Conservation (phyloP, 805 yeast species). For the Starmerella sirachaensis region DNA sequence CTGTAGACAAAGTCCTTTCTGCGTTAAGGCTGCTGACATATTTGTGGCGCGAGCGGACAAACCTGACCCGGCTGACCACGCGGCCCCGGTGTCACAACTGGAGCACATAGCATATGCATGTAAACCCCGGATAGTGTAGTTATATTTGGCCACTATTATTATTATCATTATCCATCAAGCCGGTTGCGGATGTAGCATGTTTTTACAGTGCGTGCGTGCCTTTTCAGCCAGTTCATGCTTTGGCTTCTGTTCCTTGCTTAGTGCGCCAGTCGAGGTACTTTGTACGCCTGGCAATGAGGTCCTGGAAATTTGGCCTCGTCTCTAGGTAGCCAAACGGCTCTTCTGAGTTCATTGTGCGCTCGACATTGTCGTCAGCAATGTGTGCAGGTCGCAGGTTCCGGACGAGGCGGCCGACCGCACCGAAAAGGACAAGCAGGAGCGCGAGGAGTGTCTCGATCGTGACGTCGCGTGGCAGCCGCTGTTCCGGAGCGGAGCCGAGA, state of each 20-base stretch:
- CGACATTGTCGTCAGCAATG: conserved; percentile 38
- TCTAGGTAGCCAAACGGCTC: conserved; percentile 39
- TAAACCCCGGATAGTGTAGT: too few species aligned
- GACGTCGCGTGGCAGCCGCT: conserved; percentile 27
- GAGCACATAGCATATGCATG: too few species aligned
- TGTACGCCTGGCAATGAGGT: conserved; percentile 36
- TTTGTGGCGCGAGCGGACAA: too few species aligned
- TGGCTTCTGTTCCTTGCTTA: neutral
- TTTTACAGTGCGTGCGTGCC: too few species aligned
- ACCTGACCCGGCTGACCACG: too few species aligned
- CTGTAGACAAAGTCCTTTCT: neutral
- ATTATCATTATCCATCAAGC: too few species aligned
- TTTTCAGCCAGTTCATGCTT: neutral
- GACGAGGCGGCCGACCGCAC: conserved; percentile 27
- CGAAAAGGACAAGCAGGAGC: conserved; percentile 33
- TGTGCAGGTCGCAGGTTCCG: conserved; percentile 36
- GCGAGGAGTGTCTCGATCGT: conserved; percentile 41
- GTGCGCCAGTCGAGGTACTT: conserved; percentile 30
- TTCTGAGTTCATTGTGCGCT: conserved; percentile 38
- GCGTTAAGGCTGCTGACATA: too few species aligned
- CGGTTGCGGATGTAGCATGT: too few species aligned
- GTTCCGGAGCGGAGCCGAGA: neutral
- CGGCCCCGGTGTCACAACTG: too few species aligned
- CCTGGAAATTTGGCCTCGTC: conserved; percentile 41
- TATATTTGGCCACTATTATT: too few species aligned